These are phyloP conservation scores for Colletotrichum sp. DNA, from an alignment of 2,329 filamentous ascomycete genomes.

Conservation along the genomic window DNA sequence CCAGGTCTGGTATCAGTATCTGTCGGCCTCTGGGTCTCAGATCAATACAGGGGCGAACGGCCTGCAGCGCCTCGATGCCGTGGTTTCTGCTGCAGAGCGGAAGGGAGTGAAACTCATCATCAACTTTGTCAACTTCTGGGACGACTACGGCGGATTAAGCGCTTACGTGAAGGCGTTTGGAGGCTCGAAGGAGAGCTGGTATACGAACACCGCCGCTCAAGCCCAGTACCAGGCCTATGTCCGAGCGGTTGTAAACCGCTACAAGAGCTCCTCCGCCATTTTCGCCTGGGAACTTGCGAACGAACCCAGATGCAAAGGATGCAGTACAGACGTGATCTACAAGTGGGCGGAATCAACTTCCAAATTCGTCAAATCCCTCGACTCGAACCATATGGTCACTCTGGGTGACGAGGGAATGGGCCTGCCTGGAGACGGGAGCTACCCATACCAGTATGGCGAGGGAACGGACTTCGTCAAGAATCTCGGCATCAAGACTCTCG, in stretches of 20 bases:
- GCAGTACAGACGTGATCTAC: constrained; percentile 60
- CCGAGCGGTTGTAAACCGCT: constrained; percentile 52
- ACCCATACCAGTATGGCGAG: constrained; percentile 56
- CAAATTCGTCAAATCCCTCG: constrained; percentile 68
- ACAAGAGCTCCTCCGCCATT: constrained; percentile 50
- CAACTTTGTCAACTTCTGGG: constrained; percentile 71
- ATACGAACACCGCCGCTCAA: constrained; percentile 58
- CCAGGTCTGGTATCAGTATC: constrained; percentile 51
- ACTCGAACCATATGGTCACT: constrained; percentile 67
- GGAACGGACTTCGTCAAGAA: constrained; percentile 58
- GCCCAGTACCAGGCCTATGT: constrained; percentile 60
- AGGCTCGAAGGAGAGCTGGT: constrained; percentile 59
- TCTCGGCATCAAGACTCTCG: constrained; percentile 56
- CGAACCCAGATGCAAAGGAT: constrained; percentile 66
- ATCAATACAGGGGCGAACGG: constrained; percentile 70
- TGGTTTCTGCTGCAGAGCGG: constrained; percentile 63
- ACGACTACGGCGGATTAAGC: constrained; percentile 69
- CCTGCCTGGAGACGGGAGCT: constrained; percentile 53
- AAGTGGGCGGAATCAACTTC: constrained; percentile 67
- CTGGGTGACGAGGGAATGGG: constrained; percentile 64
- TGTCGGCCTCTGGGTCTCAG: constrained; percentile 52
- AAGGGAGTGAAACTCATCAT: constrained; percentile 68
- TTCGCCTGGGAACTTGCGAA: constrained; percentile 63
- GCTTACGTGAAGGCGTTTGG: constrained; percentile 66
- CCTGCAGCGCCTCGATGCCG: constrained; percentile 65